These are phyloP conservation scores for Coemansia aciculifera DNA, from an alignment of 192 early-diverging fungal species.

Conservation along the genomic window DNA sequence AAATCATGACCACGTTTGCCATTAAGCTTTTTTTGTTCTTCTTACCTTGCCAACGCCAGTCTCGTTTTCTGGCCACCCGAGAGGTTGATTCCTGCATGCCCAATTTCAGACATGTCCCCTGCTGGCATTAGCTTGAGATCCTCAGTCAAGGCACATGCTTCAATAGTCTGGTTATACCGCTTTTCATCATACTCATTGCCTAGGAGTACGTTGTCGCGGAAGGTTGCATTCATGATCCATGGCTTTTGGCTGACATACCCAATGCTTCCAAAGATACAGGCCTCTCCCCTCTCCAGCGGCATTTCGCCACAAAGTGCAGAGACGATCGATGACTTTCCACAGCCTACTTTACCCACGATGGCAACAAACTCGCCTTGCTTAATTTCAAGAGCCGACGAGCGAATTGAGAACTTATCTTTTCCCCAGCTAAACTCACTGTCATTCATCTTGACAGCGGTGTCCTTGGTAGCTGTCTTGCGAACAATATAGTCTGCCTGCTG, in stretches of 20 bases:
- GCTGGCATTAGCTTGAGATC: slow-evolving; percentile 27
- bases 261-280: slow-evolving; percentile 63
- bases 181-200: slow-evolving; percentile 22
- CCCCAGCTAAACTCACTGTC: slow-evolving; percentile 31
- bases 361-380: slow-evolving; percentile 38
- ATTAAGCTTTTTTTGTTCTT: background rate
- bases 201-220: slow-evolving; percentile 49
- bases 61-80: slow-evolving; percentile 67
- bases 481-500: slow-evolving; percentile 5
- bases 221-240: slow-evolving; percentile 46
- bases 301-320: slow-evolving; percentile 71
- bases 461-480: background rate
- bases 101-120: slow-evolving; percentile 58
- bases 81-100: slow-evolving; percentile 59
- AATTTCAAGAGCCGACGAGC: slow-evolving; percentile 9
- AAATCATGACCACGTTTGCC: background rate
- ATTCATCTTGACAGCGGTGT: slow-evolving; percentile 11
- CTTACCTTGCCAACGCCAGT: slow-evolving; percentile 59
- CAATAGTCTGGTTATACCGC: slow-evolving; percentile 27
- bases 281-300: slow-evolving; percentile 66
- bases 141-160: slow-evolving; percentile 30
- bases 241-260: slow-evolving; percentile 46
- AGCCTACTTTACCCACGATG: slow-evolving; percentile 59
- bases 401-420: slow-evolving; percentile 19
- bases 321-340: slow-evolving; percentile 62